A percentile compares a stretch with the other conserved stretches of the same genome.
Conservation (phyloP, 768 basidiomycete genomes). For the Auricularia sp. region DNA sequence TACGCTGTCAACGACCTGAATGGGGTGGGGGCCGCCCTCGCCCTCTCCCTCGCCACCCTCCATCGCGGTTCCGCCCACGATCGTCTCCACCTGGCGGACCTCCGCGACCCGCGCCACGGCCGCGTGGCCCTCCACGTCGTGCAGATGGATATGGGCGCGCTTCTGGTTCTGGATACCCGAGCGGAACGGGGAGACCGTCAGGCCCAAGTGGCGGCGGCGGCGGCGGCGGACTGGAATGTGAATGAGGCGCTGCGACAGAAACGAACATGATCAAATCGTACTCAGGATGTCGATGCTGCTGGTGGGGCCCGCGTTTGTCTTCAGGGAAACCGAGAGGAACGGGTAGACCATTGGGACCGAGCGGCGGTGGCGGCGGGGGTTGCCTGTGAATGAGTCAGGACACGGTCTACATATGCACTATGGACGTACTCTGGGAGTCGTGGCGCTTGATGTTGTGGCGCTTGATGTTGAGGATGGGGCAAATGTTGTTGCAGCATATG, state of each 20-base stretch:
- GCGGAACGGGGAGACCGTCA: constrained; percentile 19
- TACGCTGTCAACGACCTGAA: background rate
- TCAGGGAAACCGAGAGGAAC: too few species aligned
- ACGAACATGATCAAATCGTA: too few species aligned
- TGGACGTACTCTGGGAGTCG: constrained; percentile 16
- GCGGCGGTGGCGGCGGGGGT: too few species aligned
- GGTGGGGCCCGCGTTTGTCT: too few species aligned
- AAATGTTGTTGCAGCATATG: constrained; percentile 17
- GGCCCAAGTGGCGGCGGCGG: constrained; percentile 10
- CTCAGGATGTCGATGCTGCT: too few species aligned
- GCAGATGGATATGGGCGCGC: constrained; percentile 18
- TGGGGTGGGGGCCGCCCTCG: constrained; percentile 21
- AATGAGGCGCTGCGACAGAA: constrained; percentile 16
- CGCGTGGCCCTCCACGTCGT: constrained; percentile 21
- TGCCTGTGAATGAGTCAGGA: too few species aligned
- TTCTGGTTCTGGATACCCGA: constrained; percentile 16
- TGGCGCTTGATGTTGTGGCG: constrained; percentile 1
- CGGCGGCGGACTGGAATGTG: constrained; percentile 8
- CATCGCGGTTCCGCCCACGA: constrained; percentile 6
- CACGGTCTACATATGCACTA: constrained; percentile 1
- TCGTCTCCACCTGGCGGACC: constrained; percentile 12
- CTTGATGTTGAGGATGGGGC: constrained; percentile 14
- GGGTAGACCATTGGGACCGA: too few species aligned
- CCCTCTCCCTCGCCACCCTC: constrained; percentile 19
- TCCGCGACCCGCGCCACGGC: constrained; percentile 15